Conservation (phyloP, 2,329 filamentous ascomycete genomes). For the Fusarium sp. region DNA sequence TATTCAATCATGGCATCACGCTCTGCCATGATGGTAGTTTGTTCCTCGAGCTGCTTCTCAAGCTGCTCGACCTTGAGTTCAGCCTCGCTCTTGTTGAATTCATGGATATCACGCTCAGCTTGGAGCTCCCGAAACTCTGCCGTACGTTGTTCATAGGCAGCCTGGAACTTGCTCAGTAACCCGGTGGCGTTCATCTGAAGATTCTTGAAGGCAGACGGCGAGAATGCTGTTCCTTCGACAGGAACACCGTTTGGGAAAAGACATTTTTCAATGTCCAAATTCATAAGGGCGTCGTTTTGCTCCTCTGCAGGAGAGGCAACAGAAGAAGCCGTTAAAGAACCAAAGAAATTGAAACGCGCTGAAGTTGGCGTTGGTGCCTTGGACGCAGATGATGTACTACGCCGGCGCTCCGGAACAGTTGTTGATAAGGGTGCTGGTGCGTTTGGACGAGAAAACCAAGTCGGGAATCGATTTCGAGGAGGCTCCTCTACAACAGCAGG, state of each 20-base stretch:
- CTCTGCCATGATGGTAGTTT: slow-evolving; percentile 65
- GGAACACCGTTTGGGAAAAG: slow-evolving; percentile 62
- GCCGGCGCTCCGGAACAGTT: slow-evolving; percentile 20
- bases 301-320: slow-evolving; percentile 50
- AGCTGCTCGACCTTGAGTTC: slow-evolving; percentile 64
- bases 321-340: slow-evolving; percentile 57
- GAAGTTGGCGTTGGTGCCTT: slow-evolving; percentile 49
- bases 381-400: slow-evolving; percentile 48
- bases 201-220: slow-evolving; percentile 70
- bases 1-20: slow-evolving; percentile 64
- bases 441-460: slow-evolving; percentile 44
- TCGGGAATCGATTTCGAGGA: slow-evolving; percentile 33
- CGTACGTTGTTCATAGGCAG: slow-evolving; percentile 67
- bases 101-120: slow-evolving; percentile 64
- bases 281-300: slow-evolving; percentile 65
- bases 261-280: slow-evolving; percentile 65
- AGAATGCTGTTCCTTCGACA: slow-evolving; percentile 62
- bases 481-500: slow-evolving; percentile 33
- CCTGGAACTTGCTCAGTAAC: slow-evolving; percentile 67
- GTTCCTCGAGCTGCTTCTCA: slow-evolving; percentile 69
- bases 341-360: slow-evolving; percentile 61
- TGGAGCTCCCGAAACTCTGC: slow-evolving; percentile 62
- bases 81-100: slow-evolving; percentile 68
- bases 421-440: slow-evolving; percentile 31
- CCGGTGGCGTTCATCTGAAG: slow-evolving; percentile 68